phyloP scores from a whole-genome alignment of 352 stramenopile genomes.

The Hyaloperonospora arabidopsidis region DNA sequence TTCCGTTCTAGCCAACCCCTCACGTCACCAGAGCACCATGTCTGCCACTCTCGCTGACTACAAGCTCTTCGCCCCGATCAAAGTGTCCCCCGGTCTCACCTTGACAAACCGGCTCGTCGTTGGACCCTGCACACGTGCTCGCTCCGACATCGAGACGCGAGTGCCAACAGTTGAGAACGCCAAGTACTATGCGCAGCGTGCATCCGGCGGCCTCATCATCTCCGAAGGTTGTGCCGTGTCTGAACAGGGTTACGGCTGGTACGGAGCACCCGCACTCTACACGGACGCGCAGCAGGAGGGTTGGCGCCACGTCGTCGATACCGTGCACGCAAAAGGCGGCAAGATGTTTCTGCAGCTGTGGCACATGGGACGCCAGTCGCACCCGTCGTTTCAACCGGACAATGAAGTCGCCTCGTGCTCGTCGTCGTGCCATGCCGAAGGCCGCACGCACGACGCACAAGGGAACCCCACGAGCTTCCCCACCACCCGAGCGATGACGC shows the following conservation, averaged over 20 bases:
- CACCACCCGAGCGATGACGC: not conserved
- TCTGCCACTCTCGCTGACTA: constrained; percentile 26
- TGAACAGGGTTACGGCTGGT: constrained; percentile 29
- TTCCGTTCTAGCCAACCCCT: not conserved
- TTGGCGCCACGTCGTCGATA: constrained; percentile 49
- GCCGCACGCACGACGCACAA: too few species aligned
- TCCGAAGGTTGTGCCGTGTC: constrained; percentile 55
- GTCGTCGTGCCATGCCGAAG: constrained; percentile 6
- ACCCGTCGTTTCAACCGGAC: constrained; percentile 48
- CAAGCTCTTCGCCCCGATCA: constrained; percentile 35
- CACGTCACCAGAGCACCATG: constrained; percentile 8
- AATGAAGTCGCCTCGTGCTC: constrained; percentile 41
- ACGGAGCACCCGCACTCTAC: constrained; percentile 40
- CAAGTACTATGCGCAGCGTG: constrained; percentile 63
- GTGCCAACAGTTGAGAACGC: constrained; percentile 33
- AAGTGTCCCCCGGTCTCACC: constrained; percentile 23
- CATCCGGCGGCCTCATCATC: constrained; percentile 48
- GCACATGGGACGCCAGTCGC: constrained; percentile 64
- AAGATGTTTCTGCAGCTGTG: constrained; percentile 82
- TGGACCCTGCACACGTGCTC: constrained; percentile 32
- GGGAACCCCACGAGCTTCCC: constrained; percentile 58
- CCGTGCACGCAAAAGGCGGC: constrained; percentile 67
- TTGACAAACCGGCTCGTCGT: constrained; percentile 44
- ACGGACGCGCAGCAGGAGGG: constrained; percentile 33
- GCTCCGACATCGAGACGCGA: constrained; percentile 7